Evolutionary conservation across 345 rosid species (phyloP).

Genomic region (Luvunga scandens): DNA sequence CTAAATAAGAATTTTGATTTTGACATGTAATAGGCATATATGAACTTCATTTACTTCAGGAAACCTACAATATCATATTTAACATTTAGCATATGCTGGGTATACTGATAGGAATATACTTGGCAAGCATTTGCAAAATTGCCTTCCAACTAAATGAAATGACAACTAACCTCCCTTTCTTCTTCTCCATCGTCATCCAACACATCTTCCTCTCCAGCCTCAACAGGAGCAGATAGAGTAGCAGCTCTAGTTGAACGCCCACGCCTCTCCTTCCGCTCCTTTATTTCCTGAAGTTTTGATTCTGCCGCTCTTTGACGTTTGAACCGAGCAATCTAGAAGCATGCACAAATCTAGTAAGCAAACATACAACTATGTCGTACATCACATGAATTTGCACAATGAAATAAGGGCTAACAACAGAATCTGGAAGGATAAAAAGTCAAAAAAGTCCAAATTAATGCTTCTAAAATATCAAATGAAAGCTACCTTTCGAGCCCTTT

Average conservation of each 20-base stretch:
- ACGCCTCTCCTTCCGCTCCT: constrained; percentile 81
- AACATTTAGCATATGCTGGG: background rate
- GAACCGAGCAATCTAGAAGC: constrained; percentile 73
- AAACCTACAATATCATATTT: background rate
- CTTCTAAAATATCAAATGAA: background rate
- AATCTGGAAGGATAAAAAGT: background rate
- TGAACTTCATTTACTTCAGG: background rate
- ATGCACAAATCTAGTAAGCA: constrained; percentile 12
- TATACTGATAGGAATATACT: background rate
- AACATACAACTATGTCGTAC: background rate
- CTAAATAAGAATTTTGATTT: background rate
- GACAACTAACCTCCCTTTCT: constrained; percentile 80
- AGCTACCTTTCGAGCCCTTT: constrained; percentile 79
- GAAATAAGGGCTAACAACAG: background rate
- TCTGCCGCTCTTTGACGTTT: constrained; percentile 81
- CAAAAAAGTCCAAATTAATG: constrained; percentile 1
- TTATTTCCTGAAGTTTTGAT: constrained; percentile 78
- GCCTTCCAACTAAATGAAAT: background rate
- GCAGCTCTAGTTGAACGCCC: constrained; percentile 75
- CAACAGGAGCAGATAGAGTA: constrained; percentile 76
- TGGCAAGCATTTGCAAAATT: background rate
- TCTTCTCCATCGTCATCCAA: constrained; percentile 95
- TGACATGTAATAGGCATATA: background rate
- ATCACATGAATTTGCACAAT: background rate
- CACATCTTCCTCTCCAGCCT: constrained; percentile 77